Evolutionary conservation across 129 eudicot genomes (phyloP).

Genomic region (Ambrosia trifida): DNA sequence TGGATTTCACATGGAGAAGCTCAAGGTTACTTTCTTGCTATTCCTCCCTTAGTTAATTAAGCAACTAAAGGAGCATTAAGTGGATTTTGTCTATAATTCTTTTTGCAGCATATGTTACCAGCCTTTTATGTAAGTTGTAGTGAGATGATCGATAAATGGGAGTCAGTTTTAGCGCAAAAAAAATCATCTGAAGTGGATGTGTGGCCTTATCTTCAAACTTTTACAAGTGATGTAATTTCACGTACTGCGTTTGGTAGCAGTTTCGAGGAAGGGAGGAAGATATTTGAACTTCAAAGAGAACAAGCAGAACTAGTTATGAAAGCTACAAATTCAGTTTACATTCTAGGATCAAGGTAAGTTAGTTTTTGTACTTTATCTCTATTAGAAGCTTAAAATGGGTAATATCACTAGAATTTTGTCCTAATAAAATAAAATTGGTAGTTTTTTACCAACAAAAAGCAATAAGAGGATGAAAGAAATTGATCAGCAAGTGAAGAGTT

Average conservation of each 20-base stretch:
- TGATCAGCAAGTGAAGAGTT: slow-evolving; percentile 10
- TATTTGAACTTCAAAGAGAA: slow-evolving; percentile 11
- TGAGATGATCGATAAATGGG: not conserved
- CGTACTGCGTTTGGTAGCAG: not conserved
- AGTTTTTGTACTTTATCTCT: not conserved
- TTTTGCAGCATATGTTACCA: slow-evolving; percentile 22
- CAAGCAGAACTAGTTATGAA: not conserved
- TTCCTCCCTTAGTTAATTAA: not conserved
- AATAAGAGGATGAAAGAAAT: slow-evolving; percentile 39
- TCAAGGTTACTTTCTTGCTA: not conserved
- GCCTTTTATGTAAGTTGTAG: slow-evolving; percentile 15
- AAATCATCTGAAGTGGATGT: not conserved
- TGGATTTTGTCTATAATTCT: no score
- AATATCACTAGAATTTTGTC: not conserved
- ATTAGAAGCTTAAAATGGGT: not conserved
- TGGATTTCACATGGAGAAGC: slow-evolving; percentile 8
- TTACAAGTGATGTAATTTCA: slow-evolving; percentile 2
- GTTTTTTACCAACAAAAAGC: slow-evolving; percentile 31
- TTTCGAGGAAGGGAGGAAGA: slow-evolving; percentile 8
- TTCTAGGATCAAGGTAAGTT: slow-evolving; percentile 1
- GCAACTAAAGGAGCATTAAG: no score
- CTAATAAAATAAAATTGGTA: not conserved
- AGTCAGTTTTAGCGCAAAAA: not conserved
- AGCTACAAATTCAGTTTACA: not conserved
- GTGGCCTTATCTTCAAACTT: slow-evolving; percentile 1